These are phyloP conservation scores for Backusella liffmaniae DNA, from an alignment of 192 early-diverging fungal genomes.

Conservation along the genomic window DNA sequence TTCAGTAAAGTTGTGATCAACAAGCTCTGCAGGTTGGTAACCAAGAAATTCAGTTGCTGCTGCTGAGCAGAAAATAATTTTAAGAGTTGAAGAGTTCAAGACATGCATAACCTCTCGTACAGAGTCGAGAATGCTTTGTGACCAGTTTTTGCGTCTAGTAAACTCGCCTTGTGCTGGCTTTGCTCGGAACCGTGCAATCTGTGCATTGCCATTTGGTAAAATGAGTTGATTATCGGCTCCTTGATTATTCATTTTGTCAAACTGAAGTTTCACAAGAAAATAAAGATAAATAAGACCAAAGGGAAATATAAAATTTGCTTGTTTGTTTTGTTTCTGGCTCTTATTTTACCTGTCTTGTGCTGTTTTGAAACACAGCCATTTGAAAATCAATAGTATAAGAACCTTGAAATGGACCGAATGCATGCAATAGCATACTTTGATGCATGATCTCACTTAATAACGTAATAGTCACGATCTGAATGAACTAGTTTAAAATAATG, in stretches of 20 bases:
- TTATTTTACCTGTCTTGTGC: too few species aligned
- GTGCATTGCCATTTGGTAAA: neutral
- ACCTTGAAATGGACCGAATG: neutral
- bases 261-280: neutral
- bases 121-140: constrained; percentile 26
- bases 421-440: neutral
- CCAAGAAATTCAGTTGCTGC: constrained; percentile 32
- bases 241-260: neutral
- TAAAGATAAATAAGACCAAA: neutral
- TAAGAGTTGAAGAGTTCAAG: constrained; percentile 17
- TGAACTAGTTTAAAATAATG: neutral
- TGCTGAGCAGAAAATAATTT: constrained; percentile 32
- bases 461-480: neutral
- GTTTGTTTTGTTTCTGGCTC: too few species aligned
- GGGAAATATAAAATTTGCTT: neutral
- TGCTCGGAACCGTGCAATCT: neutral
- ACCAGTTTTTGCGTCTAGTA: constrained; percentile 40
- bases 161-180: constrained; percentile 23
- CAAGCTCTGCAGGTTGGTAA: constrained; percentile 31
- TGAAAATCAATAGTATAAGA: neutral
- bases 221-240: neutral
- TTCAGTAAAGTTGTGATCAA: constrained; percentile 26
- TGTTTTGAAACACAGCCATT: neutral
- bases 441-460: neutral
- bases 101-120: constrained; percentile 36